phyloP scores from a whole-genome alignment of 108 stramenopile genomes.

The Licmophora abbreviata region DNA sequence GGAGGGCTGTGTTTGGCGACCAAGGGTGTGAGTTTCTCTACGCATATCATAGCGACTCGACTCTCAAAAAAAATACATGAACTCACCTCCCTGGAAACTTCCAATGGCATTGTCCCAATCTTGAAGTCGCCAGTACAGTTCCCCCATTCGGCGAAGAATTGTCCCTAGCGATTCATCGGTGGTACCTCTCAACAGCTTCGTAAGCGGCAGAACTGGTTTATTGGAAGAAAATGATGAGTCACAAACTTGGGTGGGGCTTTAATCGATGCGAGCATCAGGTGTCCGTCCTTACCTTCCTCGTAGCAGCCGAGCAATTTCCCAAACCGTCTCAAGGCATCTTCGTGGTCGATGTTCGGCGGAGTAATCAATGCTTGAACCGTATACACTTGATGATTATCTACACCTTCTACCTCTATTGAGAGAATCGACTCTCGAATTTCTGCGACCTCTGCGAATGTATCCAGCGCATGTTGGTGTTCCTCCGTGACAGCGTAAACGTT shows the following conservation, averaged over 20 bases:
- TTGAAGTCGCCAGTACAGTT: slow-evolving; percentile 27
- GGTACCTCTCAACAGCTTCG: slow-evolving; percentile 26
- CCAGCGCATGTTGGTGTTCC: slow-evolving; percentile 29
- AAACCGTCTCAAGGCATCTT: slow-evolving; percentile 7
- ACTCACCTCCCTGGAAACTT: slow-evolving; percentile 38
- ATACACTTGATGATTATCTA: slow-evolving; percentile 20
- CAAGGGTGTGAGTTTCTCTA: too few species aligned
- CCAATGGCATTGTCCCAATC: slow-evolving; percentile 47
- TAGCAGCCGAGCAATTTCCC: slow-evolving; percentile 30
- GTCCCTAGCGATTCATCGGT: slow-evolving; percentile 21
- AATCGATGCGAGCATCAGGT: too few species aligned
- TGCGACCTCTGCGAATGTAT: slow-evolving; percentile 25
- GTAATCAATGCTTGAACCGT: slow-evolving; percentile 5
- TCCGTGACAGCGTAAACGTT: slow-evolving; percentile 33
- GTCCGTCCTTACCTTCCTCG: too few species aligned
- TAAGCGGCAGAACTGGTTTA: slow-evolving; percentile 29
- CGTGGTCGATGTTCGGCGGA: background rate
- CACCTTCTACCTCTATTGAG: slow-evolving; percentile 14
- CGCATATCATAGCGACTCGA: too few species aligned
- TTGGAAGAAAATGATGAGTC: too few species aligned
- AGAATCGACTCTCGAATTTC: slow-evolving; percentile 17
- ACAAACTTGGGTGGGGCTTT: too few species aligned
- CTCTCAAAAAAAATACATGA: too few species aligned
- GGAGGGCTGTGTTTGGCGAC: too few species aligned
- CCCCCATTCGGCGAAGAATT: slow-evolving; percentile 33